Evolutionary conservation across 306 rosid genomes (phyloP), one percentile per base, ranked within the genome.

Genomic region (Vigna mungo): DNA sequence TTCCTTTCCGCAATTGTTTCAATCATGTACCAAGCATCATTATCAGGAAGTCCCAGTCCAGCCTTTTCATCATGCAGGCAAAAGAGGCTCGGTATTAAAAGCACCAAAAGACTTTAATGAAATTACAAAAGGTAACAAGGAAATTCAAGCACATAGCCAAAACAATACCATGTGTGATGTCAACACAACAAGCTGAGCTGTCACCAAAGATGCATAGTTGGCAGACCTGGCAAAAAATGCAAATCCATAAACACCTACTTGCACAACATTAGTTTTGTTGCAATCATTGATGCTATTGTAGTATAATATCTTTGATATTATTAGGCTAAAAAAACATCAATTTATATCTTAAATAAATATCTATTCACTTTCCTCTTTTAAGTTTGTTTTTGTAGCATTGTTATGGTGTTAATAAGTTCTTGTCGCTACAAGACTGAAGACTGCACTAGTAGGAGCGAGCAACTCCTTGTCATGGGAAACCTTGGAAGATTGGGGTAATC

Each of bases 1-100:
- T 89, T 92, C 79, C 89, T 90, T 89, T 89, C 97, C 15, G 97
- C 97, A 80, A 95, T 90, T 73, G 94, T 92, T 87, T 92, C 99
- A 51, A 92, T 89, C 89, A 92, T 88, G 88, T 87, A 92, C 99
- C 99, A 95, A 71, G 97, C 89, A 88, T 92, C 99, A 49, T 72
- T 84, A 80, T 92, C 97, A 75, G 91, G 91, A 84, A 95, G 96
- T 81, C 99, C 99, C 72, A 95, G 81, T 37, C 99, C 99, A 81
- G 96, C 97, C 99, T 95, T n/a, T n/a, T 86, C 80, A 84, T 86
- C 80, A 84, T 18, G 14, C 68, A 68, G 77, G 66, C 23, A 69
- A 59, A 77, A 78, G 36, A 84, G 73, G 60, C 20, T 75, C 76
- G 70, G 73, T 32, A 68, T 69, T 64, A 32, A 59, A 76, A 66